Conservation (phyloP, 495 filamentous ascomycete species). For the Xylaria intraflava region DNA sequence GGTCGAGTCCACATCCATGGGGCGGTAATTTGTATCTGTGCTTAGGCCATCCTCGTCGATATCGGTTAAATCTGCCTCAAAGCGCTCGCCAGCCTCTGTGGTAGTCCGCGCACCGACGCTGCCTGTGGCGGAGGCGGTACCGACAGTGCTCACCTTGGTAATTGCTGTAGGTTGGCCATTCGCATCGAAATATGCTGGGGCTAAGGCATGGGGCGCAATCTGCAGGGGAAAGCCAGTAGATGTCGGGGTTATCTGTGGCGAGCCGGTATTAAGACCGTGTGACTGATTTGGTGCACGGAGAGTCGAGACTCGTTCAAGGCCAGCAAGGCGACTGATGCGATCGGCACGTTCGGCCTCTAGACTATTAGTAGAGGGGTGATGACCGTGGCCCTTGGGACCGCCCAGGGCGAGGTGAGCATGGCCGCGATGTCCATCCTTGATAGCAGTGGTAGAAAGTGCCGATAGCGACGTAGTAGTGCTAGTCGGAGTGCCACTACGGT, state of each 20-base stretch:
- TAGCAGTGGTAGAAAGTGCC: slow-evolving; percentile 80
- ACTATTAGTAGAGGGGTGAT: slow-evolving; percentile 58
- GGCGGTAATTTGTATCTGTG: slow-evolving; percentile 41
- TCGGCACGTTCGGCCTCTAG: slow-evolving; percentile 88
- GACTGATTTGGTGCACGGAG: slow-evolving; percentile 46
- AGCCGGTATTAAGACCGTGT: slow-evolving; percentile 20
- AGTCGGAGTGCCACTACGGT: slow-evolving; percentile 75
- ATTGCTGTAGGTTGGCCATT: slow-evolving; percentile 49
- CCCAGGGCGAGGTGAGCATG: slow-evolving; percentile 45
- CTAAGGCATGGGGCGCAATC: slow-evolving; percentile 32
- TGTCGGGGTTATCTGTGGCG: slow-evolving; percentile 26
- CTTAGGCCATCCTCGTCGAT: slow-evolving; percentile 42
- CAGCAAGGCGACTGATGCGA: slow-evolving; percentile 84
- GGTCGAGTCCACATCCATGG: slow-evolving; percentile 35
- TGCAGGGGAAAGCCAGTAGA: slow-evolving; percentile 23
- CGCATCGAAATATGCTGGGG: slow-evolving; percentile 64
- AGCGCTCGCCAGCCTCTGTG: slow-evolving; percentile 41
- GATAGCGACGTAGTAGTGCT: slow-evolving; percentile 81
- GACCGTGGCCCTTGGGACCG: slow-evolving; percentile 48
- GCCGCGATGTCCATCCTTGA: slow-evolving; percentile 88
- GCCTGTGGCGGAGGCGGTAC: slow-evolving; percentile 64
- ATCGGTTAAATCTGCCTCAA: slow-evolving; percentile 40
- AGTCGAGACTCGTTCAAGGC: slow-evolving; percentile 71
- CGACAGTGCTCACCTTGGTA: slow-evolving; percentile 75
- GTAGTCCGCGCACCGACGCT: slow-evolving; percentile 62